Evolutionary conservation across 805 yeast genomes (phyloP).

Genomic region (Wickerhamomyces sydowiorum): DNA sequence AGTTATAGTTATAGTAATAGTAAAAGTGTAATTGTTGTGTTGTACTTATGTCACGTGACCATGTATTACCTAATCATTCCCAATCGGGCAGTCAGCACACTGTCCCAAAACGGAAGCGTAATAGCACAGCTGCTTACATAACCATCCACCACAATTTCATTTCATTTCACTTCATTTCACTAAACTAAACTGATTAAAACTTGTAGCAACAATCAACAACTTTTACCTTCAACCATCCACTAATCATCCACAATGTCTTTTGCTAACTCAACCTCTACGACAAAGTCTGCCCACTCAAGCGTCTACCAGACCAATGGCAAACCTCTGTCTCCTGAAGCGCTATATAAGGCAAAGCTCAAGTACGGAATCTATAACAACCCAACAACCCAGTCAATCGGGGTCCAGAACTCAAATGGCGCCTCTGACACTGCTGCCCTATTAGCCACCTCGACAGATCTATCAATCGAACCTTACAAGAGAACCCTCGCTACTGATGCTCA

Average conservation of each 20-base stretch:
- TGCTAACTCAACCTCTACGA: constrained; percentile 4
- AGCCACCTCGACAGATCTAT: constrained; percentile 62
- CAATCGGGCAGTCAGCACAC: too few species aligned
- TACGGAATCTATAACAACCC: constrained; percentile 59
- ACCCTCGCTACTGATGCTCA: constrained; percentile 57
- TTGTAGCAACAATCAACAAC: too few species aligned
- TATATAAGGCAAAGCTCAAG: constrained; percentile 66
- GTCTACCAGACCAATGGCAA: constrained; percentile 67
- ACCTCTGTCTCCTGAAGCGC: constrained; percentile 69
- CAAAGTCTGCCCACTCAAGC: constrained; percentile 2
- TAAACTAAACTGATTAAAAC: too few species aligned
- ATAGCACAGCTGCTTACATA: too few species aligned
- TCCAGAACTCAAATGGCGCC: constrained; percentile 48
- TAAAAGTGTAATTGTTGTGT: too few species aligned
- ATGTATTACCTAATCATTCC: too few species aligned
- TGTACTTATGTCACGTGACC: too few species aligned
- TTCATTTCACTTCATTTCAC: too few species aligned
- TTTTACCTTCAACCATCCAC: not conserved
- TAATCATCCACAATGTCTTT: constrained; percentile 1
- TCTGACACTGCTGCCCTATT: constrained; percentile 73
- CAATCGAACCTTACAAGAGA: constrained; percentile 62
- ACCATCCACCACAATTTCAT: too few species aligned
- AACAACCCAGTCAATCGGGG: constrained; percentile 48
- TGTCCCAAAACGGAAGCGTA: too few species aligned
- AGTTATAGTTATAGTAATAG: too few species aligned